Evolutionary conservation across 2,329 filamentous ascomycete genomes (phyloP).

Genomic region (Arthrobotrys entomopaga): DNA sequence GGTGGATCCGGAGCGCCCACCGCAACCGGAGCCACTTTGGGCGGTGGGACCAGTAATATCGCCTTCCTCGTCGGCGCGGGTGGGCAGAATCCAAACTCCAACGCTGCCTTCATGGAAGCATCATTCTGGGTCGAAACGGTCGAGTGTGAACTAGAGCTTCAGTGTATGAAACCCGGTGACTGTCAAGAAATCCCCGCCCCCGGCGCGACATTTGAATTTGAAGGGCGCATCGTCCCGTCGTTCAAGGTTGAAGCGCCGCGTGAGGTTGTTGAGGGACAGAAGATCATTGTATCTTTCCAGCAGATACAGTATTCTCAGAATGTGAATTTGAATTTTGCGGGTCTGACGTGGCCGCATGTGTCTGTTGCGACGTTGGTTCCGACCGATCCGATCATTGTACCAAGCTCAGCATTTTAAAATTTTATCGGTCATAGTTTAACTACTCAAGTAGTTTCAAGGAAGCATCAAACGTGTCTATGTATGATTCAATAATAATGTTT

Average conservation of each 20-base stretch:
- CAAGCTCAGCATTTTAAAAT: slow-evolving; percentile 29
- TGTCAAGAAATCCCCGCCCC: slow-evolving; percentile 6
- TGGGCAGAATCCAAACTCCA: slow-evolving; percentile 58
- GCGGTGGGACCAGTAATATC: slow-evolving; percentile 61
- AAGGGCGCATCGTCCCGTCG: slow-evolving; percentile 33
- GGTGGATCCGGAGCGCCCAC: background rate
- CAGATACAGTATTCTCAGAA: slow-evolving; percentile 63
- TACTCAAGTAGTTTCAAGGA: too few relatives aligned
- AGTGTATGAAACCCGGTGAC: slow-evolving; percentile 52
- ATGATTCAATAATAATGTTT: too few relatives aligned
- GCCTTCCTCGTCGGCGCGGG: slow-evolving; percentile 59
- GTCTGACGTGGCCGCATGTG: slow-evolving; percentile 60
- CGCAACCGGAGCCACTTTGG: slow-evolving; percentile 53
- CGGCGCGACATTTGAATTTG: background rate
- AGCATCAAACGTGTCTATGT: too few relatives aligned
- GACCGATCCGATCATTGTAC: slow-evolving; percentile 40
- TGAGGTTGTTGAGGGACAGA: slow-evolving; percentile 47
- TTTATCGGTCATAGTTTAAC: too few relatives aligned
- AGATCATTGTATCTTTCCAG: slow-evolving; percentile 57
- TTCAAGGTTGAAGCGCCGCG: slow-evolving; percentile 56
- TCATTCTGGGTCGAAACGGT: slow-evolving; percentile 61
- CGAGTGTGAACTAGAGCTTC: slow-evolving; percentile 56
- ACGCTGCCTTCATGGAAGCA: slow-evolving; percentile 58
- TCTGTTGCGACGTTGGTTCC: slow-evolving; percentile 58
- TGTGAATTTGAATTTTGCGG: slow-evolving; percentile 60